A percentile compares a stretch with the other conserved stretches of the same genome.
These are phyloP conservation scores for Eustoma russellianum DNA, from an alignment of 257 asterid genomes.

Conservation along the genomic window DNA sequence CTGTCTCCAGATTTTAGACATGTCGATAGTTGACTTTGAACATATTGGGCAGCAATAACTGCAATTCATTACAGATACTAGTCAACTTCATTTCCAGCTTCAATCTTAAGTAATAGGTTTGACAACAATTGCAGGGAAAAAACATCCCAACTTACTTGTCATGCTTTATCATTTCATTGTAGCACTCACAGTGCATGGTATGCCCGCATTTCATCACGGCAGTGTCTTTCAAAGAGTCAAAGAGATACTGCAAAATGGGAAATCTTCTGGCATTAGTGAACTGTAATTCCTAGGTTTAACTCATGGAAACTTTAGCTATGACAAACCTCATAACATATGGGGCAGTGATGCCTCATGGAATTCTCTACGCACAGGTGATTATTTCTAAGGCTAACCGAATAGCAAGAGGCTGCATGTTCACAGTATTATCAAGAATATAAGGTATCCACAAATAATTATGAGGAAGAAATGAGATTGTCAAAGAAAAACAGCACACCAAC, in stretches of 20 bases:
- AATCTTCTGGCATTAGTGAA: background rate
- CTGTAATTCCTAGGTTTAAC: too few species aligned
- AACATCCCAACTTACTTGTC: constrained; percentile 49
- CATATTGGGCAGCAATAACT: constrained; percentile 97
- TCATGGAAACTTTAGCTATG: background rate
- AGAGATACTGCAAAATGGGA: constrained; percentile 54
- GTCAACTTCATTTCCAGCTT: background rate
- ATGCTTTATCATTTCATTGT: constrained; percentile 74
- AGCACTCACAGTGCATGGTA: constrained; percentile 89
- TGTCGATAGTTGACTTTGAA: constrained; percentile 70
- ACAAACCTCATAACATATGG: constrained; percentile 87
- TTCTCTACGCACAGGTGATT: constrained; percentile 82
- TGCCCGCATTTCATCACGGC: constrained; percentile 95
- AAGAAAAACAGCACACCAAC: too few species aligned
- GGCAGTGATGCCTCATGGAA: constrained; percentile 97
- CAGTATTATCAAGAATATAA: background rate
- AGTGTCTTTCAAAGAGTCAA: constrained; percentile 83
- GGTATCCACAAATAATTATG: too few species aligned
- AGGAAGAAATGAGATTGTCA: too few species aligned
- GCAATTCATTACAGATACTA: background rate
- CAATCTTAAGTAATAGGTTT: background rate
- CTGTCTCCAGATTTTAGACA: constrained; percentile 67
- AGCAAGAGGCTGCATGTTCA: constrained; percentile 68
- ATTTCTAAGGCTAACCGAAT: constrained; percentile 51
- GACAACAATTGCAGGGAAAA: constrained; percentile 3